Conservation (phyloP, 352 stramenopile species). For the Paralagenidium karlingii region DNA sequence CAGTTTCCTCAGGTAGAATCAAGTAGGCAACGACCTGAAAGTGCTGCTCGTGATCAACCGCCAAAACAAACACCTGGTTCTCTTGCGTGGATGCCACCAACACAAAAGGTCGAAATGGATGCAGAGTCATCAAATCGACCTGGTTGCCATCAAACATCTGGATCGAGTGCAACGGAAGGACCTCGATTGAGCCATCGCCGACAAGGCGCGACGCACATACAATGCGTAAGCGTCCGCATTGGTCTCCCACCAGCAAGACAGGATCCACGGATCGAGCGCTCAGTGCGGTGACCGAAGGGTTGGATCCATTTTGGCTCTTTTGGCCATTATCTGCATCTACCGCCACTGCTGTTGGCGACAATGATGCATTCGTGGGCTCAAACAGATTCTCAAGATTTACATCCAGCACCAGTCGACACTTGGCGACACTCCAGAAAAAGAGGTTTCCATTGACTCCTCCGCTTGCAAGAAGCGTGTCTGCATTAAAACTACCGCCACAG, state of each 20-base stretch:
- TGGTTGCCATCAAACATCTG: conserved; percentile 21
- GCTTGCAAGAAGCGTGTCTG: conserved; percentile 32
- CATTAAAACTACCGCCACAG: conserved; percentile 23
- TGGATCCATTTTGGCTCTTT: background rate
- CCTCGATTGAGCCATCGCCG: conserved; percentile 25
- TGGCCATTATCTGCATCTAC: background rate
- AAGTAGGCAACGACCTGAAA: conserved; percentile 51
- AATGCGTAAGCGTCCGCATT: conserved; percentile 36
- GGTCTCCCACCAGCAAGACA: conserved; percentile 44
- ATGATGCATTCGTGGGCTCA: conserved; percentile 2
- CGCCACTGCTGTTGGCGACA: background rate
- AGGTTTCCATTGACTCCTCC: conserved; percentile 31
- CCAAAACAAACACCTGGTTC: conserved; percentile 34
- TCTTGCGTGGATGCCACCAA: conserved; percentile 38
- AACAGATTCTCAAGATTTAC: conserved; percentile 28
- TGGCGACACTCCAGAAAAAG: conserved; percentile 35
- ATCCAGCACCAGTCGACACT: conserved; percentile 24
- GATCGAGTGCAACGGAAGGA: conserved; percentile 45
- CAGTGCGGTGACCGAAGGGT: conserved; percentile 18
- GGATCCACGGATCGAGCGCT: conserved; percentile 32
- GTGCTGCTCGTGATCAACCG: conserved; percentile 54
- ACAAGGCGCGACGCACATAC: conserved; percentile 40
- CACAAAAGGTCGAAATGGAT: conserved; percentile 36
- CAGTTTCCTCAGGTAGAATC: conserved; percentile 13
- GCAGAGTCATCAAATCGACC: conserved; percentile 43